Base-by-base conservation (phyloP, 2,329 filamentous ascomycete genomes). In the Penicillium sp. region DNA sequence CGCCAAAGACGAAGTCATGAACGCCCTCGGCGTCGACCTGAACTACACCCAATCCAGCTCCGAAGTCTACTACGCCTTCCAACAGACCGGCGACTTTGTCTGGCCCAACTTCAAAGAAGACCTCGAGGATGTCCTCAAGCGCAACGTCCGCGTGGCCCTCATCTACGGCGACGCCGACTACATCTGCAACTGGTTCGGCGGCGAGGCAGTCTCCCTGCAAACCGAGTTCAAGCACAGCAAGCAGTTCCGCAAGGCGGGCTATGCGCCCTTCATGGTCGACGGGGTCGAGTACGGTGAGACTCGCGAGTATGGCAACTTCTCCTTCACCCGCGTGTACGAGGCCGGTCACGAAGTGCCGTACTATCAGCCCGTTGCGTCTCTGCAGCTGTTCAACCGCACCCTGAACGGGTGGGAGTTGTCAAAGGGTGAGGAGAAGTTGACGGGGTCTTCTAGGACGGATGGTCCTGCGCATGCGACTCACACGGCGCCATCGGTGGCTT, bases 261-360 rank as follows among this genome's bases (percentile, higher is more conserved):
- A 93, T 63, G 79, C 81, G 0, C 81, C 84, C 11, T 82, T 93
- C 52, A 72, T 82, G 9, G 81, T 87, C 36, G 86, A 88, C 61
- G 76, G 75, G 26, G 75, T 77, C 5, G 66, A 80, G 83, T 61
- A 86, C 44, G 88, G 88, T 18, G 79, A 81, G 47, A 86, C 88
- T 0, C 79, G 87, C 4, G 86, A 93, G 65, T 87, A 81, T 58
- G 87, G 85, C 9, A 90, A 90, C 57, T 76, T 86, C 46, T 82
- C 78, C 12, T 86, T 86, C 63, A 80, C 79, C 46, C 76, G 83
- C 6, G 74, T 86, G 41, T 86, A 83, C 63, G 79, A 85, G 58
- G 76, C 82, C 12, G 83, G 84, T 1, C 83, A 86, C 58, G 76
- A 81, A 44, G 77, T 83, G 1, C 75, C 81, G 0, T 78, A 75